These are phyloP conservation scores for Phytophthora europaea DNA, from an alignment of 352 stramenopile species.

Conservation along the genomic window DNA sequence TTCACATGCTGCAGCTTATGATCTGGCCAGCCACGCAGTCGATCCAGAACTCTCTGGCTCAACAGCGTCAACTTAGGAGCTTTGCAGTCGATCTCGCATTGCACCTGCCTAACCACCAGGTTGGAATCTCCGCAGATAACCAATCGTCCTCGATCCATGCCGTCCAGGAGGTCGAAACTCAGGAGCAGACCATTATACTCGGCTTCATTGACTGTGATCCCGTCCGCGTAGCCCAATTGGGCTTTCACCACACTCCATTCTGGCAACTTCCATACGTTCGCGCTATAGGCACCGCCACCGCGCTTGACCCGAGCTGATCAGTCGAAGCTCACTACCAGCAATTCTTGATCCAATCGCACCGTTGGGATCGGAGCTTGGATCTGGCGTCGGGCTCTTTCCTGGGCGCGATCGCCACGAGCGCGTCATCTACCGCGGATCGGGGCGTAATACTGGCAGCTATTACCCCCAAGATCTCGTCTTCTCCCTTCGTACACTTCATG, in stretches of 20 bases:
- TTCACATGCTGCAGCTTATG: constrained; percentile 11
- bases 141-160: background rate
- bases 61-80: background rate
- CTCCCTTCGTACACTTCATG: background rate
- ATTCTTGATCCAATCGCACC: background rate
- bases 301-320: constrained; percentile 1
- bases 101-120: constrained; percentile 2
- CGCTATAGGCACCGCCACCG: background rate
- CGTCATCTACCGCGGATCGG: background rate
- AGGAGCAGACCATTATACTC: constrained; percentile 2
- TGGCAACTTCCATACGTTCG: constrained; percentile 2
- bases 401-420: background rate
- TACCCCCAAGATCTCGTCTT: constrained; percentile 1
- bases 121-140: constrained; percentile 12
- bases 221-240: background rate
- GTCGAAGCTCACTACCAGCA: constrained; percentile 2
- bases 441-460: background rate
- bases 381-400: background rate
- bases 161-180: background rate
- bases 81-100: constrained; percentile 18
- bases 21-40: background rate
- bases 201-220: background rate
- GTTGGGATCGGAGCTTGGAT: background rate
- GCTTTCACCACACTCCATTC: background rate
- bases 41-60: background rate